Evolutionary conservation across 495 filamentous ascomycete species (phyloP), one percentile per base, ranked within the genome.

Genomic region (Cryomyces minteri): DNA sequence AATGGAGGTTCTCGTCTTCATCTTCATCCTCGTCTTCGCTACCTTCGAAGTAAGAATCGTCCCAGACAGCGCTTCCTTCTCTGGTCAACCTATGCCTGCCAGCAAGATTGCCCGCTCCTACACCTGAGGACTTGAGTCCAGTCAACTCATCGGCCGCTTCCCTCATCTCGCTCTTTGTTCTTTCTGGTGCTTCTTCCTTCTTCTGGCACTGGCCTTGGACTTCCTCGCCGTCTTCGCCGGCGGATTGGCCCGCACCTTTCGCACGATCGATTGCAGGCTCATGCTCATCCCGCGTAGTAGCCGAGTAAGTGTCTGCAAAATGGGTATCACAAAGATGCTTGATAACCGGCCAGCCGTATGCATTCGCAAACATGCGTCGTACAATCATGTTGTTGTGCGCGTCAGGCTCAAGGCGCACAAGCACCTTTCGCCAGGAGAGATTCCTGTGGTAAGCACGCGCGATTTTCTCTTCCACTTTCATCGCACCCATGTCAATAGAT

Each of bases 381-480:
- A 98, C 90, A 48, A 94, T 80, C 47, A 98, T 88, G 58, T 98
- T 98, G 62, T 98, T 98, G 61, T 98, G 90, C 3, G 90, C 90
- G 67, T 98, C 90, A 1, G 90, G 90, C 58, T 98, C 90, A 6
- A 98, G 70, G 39, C 88, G 76, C 18, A 96, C 90, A 7, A 98
- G 74, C 4, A 96, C 90, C 58, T 98, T 98, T 8, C 90, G 80
- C 90, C 90, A 98, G 4, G 81, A 80, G 14, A 98, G 64, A 50
- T 80, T 82, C 5, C 75, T 72, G 58, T 98, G 90, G 60, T 96
- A 98, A 37, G 87, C 90, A 40, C 90, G 73, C 1, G 90, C 88
- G 45, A 98, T 98, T 58, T 95, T 96, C 57, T 98, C 90, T 58
- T 98, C 90, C 5, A 95, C 83, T 50, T 79, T 82, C 72, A 98